Evolutionary conservation across 495 filamentous ascomycete genomes (phyloP).

Genomic region (Neurospora cerealis): DNA sequence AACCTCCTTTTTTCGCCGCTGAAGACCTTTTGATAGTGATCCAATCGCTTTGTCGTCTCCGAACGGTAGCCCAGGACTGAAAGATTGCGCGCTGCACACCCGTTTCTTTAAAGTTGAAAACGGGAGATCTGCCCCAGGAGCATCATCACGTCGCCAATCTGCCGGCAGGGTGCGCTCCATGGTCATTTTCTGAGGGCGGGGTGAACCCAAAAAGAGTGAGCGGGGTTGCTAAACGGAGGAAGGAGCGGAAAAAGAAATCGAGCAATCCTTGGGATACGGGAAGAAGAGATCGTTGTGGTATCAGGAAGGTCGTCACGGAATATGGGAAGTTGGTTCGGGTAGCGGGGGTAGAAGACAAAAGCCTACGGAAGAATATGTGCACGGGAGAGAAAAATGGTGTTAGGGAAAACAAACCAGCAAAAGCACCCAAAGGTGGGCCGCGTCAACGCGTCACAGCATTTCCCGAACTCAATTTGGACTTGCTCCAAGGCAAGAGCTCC

Average conservation of each 20-base stretch:
- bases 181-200: neutral
- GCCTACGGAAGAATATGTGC: neutral
- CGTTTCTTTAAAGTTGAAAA: neutral
- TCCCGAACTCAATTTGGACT: no score
- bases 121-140: neutral
- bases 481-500: neutral
- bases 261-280: neutral
- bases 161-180: neutral
- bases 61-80: neutral
- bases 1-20: neutral
- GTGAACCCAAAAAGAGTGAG: neutral
- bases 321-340: neutral
- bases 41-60: neutral
- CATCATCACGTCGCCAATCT: neutral
- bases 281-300: neutral
- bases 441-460: neutral
- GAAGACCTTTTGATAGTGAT: neutral
- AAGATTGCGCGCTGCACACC: neutral
- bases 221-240: neutral
- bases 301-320: neutral
- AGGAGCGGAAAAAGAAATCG: neutral
- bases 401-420: no score
- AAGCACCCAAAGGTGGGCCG: neutral
- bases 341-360: neutral
- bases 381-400: neutral